Percentiles rank a stretch among this genome's conserved stretches.
phyloP scores from a whole-genome alignment of 495 filamentous ascomycete species.

The Lasiosphaeria miniovina region DNA sequence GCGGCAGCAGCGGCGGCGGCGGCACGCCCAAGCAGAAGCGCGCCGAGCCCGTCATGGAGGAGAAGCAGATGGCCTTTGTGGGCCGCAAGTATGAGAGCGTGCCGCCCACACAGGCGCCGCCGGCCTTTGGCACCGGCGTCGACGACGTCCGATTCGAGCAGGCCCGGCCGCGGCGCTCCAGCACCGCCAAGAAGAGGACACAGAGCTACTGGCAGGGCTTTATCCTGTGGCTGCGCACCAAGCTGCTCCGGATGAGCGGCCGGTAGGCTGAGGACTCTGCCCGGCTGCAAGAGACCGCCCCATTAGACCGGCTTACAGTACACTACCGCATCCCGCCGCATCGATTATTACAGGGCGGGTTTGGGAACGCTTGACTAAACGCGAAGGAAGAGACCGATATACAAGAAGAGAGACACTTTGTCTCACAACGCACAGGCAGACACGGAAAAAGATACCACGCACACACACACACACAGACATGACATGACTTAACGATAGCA shows the following conservation, averaged over 20 bases:
- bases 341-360: no score
- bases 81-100: constrained; percentile 45
- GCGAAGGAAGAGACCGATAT: no score
- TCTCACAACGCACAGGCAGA: no score
- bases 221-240: constrained; percentile 54
- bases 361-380: no score
- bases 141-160: constrained; percentile 36
- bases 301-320: no score
- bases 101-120: constrained; percentile 27
- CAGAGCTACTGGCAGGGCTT: constrained; percentile 52
- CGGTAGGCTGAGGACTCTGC: constrained; percentile 12
- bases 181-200: constrained; percentile 50
- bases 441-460: no score
- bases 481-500: no score
- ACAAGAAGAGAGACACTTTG: no score
- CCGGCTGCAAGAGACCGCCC: no score
- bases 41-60: constrained; percentile 9
- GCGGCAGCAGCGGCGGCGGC: neutral
- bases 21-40: neutral
- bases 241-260: constrained; percentile 40
- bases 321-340: no score
- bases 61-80: constrained; percentile 30
- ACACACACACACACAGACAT: no score
- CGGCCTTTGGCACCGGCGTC: constrained; percentile 23
- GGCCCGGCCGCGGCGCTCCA: constrained; percentile 30